Evolutionary conservation across 768 basidiomycete species (phyloP).

Genomic region (Suillus fuscotomentosus): DNA sequence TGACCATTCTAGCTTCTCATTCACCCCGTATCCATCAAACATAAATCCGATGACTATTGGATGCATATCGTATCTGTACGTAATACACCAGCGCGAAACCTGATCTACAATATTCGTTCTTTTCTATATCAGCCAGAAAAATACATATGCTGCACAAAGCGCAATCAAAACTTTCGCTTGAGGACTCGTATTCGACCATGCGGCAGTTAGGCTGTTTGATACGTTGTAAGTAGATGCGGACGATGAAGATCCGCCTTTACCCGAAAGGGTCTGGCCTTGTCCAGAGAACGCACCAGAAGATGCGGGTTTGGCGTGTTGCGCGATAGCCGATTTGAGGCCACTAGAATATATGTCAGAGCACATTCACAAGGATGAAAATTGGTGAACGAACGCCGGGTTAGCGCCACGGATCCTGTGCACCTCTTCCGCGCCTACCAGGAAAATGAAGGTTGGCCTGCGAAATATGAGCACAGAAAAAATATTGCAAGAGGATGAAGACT

Average conservation of each 20-base stretch:
- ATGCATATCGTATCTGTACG: not conserved
- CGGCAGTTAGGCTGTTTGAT: constrained; percentile 33
- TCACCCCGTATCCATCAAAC: not conserved
- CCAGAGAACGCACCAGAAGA: constrained; percentile 58
- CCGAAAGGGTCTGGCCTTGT: constrained; percentile 61
- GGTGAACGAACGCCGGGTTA: constrained; percentile 51
- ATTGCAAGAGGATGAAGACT: constrained; percentile 18
- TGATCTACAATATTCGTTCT: not conserved
- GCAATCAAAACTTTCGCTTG: constrained; percentile 65
- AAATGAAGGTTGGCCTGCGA: constrained; percentile 80
- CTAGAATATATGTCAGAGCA: constrained; percentile 33
- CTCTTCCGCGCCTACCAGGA: constrained; percentile 64
- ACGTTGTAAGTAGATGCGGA: constrained; percentile 35
- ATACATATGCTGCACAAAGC: constrained; percentile 59
- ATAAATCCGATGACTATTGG: not conserved
- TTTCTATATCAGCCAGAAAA: constrained; percentile 45
- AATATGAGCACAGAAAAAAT: not conserved
- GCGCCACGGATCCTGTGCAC: constrained; percentile 76
- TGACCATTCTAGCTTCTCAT: not conserved
- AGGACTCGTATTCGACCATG: constrained; percentile 55
- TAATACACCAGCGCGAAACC: not conserved
- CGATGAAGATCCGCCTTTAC: constrained; percentile 42
- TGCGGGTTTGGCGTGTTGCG: constrained; percentile 46
- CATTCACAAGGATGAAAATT: constrained; percentile 1
- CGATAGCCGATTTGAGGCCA: constrained; percentile 57